Percentiles rank a stretch among this genome's conserved stretches.
phyloP scores from a whole-genome alignment of 176 grass and related monocot genomes.

The Aechmea fasciata region DNA sequence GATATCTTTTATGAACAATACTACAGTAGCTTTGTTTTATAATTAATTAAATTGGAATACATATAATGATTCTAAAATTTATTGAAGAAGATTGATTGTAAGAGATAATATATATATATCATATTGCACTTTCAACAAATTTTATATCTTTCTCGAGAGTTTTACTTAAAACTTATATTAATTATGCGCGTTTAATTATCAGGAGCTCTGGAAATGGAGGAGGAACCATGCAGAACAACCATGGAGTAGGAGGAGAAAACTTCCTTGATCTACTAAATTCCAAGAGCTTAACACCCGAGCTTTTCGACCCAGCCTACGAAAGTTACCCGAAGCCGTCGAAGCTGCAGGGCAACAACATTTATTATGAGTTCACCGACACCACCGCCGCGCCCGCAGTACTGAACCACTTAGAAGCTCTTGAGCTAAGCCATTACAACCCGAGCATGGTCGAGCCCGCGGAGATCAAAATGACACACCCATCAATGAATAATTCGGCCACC shows the following conservation, averaged over 20 bases:
- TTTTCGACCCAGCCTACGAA: constrained; percentile 60
- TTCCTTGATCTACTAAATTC: constrained; percentile 73
- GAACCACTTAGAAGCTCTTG: constrained; percentile 25
- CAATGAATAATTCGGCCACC: constrained; percentile 50
- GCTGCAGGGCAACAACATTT: constrained; percentile 34
- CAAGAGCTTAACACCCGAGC: constrained; percentile 43
- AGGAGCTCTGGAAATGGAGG: constrained; percentile 43
- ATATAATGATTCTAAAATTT: too few species aligned
- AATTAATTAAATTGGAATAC: too few species aligned
- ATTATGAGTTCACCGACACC: constrained; percentile 25
- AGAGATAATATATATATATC: too few species aligned
- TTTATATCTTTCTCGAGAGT: too few species aligned
- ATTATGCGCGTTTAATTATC: background rate
- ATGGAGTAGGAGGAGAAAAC: constrained; percentile 44
- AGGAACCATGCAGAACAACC: constrained; percentile 39
- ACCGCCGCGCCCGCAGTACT: constrained; percentile 7
- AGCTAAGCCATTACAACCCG: constrained; percentile 18
- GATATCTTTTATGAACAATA: too few species aligned
- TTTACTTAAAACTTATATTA: background rate
- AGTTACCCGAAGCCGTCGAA: constrained; percentile 56
- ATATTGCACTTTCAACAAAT: too few species aligned
- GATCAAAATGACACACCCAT: constrained; percentile 38
- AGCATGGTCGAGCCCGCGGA: constrained; percentile 16
- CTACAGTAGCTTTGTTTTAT: too few species aligned
- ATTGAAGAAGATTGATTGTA: too few species aligned